Evolutionary conservation across 2,329 filamentous ascomycete species (phyloP).

Genomic region (Fusarium pilosicola): DNA sequence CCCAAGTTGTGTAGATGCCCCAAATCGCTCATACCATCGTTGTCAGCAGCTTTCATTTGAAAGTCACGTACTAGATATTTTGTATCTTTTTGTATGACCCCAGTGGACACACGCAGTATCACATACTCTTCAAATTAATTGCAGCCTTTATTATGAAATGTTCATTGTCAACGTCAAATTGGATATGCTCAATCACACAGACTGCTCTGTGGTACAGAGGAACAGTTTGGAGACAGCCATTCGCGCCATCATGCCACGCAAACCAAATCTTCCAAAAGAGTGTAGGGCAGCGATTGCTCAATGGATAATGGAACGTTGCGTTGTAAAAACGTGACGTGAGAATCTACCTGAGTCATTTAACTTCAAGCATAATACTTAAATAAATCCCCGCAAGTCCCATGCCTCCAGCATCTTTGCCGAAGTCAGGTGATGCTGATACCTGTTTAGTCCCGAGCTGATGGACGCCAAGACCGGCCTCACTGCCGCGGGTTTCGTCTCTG

Average conservation of each 20-base stretch:
- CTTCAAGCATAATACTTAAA: neutral
- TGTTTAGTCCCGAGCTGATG: neutral
- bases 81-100: too few relatives aligned
- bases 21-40: fast-evolving
- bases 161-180: neutral
- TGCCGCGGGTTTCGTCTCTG: neutral
- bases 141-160: fast-evolving
- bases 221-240: neutral
- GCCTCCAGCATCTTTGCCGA: neutral
- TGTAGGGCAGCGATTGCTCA: fast-evolving
- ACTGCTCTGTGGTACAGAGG: neutral
- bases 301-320: neutral
- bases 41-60: too few relatives aligned
- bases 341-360: neutral
- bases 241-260: neutral
- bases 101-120: too few relatives aligned
- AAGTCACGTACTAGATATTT: too few relatives aligned
- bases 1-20: fast-evolving
- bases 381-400: neutral
- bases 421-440: neutral
- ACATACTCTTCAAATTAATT: too few relatives aligned
- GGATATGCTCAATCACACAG: neutral
- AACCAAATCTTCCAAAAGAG: too few relatives aligned
- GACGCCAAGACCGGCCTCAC: neutral
- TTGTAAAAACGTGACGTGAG: neutral